Conservation (phyloP, 495 filamentous ascomycete genomes). For the Penicillium riverlandense region DNA sequence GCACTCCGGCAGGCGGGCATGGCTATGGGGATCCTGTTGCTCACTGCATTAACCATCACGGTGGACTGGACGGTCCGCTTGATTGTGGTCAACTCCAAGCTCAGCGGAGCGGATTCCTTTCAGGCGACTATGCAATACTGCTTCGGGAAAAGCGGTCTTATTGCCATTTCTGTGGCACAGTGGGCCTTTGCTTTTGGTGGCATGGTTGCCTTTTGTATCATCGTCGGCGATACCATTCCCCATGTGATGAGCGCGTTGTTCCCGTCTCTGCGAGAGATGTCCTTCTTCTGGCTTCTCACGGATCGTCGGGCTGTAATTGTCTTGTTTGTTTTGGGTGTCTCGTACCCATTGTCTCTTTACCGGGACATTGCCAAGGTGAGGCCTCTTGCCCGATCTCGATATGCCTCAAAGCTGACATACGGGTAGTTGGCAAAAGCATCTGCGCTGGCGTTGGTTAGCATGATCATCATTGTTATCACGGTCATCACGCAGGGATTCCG, state of each 20-base stretch:
- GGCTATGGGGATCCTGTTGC: slow-evolving; percentile 66
- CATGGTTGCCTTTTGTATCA: slow-evolving; percentile 97
- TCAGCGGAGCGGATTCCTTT: slow-evolving; percentile 86
- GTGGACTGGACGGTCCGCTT: slow-evolving; percentile 96
- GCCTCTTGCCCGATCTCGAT: not conserved
- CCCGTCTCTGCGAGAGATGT: slow-evolving; percentile 62
- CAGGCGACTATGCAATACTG: slow-evolving; percentile 93
- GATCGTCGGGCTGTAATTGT: slow-evolving; percentile 79
- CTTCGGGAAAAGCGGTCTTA: slow-evolving; percentile 78
- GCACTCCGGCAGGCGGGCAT: slow-evolving; percentile 88
- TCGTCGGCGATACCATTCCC: slow-evolving; percentile 92
- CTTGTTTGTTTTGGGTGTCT: slow-evolving; percentile 73
- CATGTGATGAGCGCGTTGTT: slow-evolving; percentile 79
- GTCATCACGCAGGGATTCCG: slow-evolving; percentile 79
- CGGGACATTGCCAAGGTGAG: slow-evolving; percentile 91
- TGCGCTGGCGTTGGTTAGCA: slow-evolving; percentile 82
- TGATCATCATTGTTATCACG: slow-evolving; percentile 80
- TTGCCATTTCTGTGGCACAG: slow-evolving; percentile 85
- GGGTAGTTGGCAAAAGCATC: slow-evolving; percentile 87
- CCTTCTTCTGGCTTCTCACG: slow-evolving; percentile 73
- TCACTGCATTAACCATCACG: slow-evolving; percentile 70
- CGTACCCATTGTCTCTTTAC: slow-evolving; percentile 90
- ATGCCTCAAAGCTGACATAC: slow-evolving; percentile 11
- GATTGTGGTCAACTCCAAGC: slow-evolving; percentile 92
- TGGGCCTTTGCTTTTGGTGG: slow-evolving; percentile 98